These are phyloP conservation scores for Penicillium crystallinum DNA, from an alignment of 495 filamentous ascomycete genomes.

Conservation along the genomic window DNA sequence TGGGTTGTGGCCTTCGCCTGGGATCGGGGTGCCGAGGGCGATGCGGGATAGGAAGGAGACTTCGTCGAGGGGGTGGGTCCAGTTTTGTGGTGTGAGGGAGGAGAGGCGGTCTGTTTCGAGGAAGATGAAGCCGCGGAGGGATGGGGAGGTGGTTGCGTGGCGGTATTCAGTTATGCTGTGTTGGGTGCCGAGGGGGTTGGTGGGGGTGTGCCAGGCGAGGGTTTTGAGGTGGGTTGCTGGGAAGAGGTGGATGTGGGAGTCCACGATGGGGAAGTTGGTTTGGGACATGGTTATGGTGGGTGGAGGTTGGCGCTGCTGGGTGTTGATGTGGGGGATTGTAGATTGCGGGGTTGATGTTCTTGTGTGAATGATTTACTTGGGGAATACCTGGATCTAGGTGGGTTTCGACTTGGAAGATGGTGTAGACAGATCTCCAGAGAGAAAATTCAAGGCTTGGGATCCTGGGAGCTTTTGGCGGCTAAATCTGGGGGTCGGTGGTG, in stretches of 20 bases:
- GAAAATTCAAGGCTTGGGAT: no score
- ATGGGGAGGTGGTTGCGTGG: slow-evolving; percentile 12
- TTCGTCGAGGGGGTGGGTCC: slow-evolving; percentile 63
- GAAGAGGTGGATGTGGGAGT: slow-evolving; percentile 87
- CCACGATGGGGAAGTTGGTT: slow-evolving; percentile 51
- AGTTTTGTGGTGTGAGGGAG: slow-evolving; percentile 23
- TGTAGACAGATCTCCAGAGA: not conserved
- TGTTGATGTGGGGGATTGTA: not conserved
- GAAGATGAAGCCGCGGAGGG: slow-evolving; percentile 66
- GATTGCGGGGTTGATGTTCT: not conserved
- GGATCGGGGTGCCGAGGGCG: slow-evolving; percentile 48
- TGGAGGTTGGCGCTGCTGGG: not conserved
- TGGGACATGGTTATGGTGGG: not conserved
- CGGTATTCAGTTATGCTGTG: slow-evolving; percentile 60
- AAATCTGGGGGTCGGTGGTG: not conserved
- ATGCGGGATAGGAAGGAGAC: slow-evolving; percentile 62
- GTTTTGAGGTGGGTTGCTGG: slow-evolving; percentile 56
- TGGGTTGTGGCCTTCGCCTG: slow-evolving; percentile 54
- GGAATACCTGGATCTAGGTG: no score
- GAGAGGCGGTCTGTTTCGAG: slow-evolving; percentile 75
- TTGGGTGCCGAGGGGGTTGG: slow-evolving; percentile 52
- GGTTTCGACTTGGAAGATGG: not conserved
- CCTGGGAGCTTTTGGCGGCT: not conserved
- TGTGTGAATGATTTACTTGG: no score
- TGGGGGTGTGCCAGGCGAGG: slow-evolving; percentile 58